Percentiles rank a stretch among this genome's conserved stretches.
Conservation (phyloP, 352 stramenopile genomes). For the Pythium scleroteichum region DNA sequence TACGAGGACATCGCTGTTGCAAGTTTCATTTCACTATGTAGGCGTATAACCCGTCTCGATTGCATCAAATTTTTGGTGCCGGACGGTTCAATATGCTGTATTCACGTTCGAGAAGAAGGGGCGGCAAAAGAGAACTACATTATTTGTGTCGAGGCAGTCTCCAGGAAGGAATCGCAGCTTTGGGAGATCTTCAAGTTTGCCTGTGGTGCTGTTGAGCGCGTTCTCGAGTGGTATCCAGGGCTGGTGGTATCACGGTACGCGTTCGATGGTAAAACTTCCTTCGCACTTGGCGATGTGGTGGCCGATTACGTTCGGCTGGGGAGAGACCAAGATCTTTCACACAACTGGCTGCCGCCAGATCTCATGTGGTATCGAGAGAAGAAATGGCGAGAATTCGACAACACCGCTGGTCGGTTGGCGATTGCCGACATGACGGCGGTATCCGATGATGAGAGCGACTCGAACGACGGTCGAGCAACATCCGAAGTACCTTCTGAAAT, state of each 20-base stretch:
- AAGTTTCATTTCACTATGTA: conserved; percentile 2
- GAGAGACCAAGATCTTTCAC: no score
- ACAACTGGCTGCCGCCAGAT: conserved; percentile 4
- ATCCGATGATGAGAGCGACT: background rate
- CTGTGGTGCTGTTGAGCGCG: background rate
- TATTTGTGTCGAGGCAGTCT: background rate
- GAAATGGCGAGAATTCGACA: background rate
- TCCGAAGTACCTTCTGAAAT: no score
- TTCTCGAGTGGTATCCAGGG: background rate
- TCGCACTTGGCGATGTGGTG: background rate
- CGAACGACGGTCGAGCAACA: no score
- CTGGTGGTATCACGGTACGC: background rate
- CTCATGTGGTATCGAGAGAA: background rate
- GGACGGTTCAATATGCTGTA: background rate
- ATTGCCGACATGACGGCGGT: background rate
- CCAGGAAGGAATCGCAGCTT: background rate
- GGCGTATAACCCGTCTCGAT: background rate
- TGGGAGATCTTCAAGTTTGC: background rate
- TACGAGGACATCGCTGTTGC: conserved; percentile 29
- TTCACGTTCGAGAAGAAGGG: background rate
- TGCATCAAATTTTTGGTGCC: background rate
- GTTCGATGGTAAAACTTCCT: conserved; percentile 1
- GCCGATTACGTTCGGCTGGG: background rate
- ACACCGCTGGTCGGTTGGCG: background rate
- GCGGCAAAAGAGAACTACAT: background rate